These are phyloP conservation scores for Pseudogymnoascus sp. DNA, from an alignment of 2,329 filamentous ascomycete genomes.

Conservation along the genomic window DNA sequence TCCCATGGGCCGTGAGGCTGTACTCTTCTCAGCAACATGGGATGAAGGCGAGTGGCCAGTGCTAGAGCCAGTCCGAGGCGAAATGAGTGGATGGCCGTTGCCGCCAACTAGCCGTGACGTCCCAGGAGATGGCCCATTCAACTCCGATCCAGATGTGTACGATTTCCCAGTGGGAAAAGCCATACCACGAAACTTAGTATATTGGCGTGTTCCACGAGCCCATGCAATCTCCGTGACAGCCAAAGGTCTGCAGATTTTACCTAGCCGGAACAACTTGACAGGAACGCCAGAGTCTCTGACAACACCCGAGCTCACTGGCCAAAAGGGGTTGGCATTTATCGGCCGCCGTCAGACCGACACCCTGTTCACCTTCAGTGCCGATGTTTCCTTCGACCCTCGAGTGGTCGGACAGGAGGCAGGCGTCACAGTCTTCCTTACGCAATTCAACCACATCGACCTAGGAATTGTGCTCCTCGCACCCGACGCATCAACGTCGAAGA, in stretches of 20 bases:
- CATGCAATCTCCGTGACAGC: constrained; percentile 41
- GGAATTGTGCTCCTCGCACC: constrained; percentile 26
- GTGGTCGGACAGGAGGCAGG: constrained; percentile 42
- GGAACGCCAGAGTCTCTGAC: constrained; percentile 43
- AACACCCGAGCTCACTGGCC: constrained; percentile 37
- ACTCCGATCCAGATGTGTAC: constrained; percentile 33
- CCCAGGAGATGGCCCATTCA: constrained; percentile 36
- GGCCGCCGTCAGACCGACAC: constrained; percentile 49
- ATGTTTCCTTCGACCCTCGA: constrained; percentile 37
- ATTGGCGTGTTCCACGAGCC: constrained; percentile 47
- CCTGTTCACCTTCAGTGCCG: constrained; percentile 43
- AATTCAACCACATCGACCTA: constrained; percentile 46
- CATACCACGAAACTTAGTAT: constrained; percentile 47
- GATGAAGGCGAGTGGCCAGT: constrained; percentile 38
- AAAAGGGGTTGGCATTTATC: constrained; percentile 34
- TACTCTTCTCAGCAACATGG: constrained; percentile 18
- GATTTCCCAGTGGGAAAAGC: constrained; percentile 38
- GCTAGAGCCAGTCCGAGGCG: constrained; percentile 35
- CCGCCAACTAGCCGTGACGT: constrained; percentile 30
- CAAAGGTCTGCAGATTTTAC: constrained; percentile 37
- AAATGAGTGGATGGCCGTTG: constrained; percentile 36
- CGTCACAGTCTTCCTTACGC: constrained; percentile 45
- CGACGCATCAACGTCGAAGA: background rate
- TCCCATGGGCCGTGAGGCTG: constrained; percentile 17
- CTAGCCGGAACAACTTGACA: constrained; percentile 47